A percentile compares a stretch with the other conserved stretches of the same genome.
phyloP scores from a whole-genome alignment of 495 filamentous ascomycete species.

The Sphaerosporella brunnea region DNA sequence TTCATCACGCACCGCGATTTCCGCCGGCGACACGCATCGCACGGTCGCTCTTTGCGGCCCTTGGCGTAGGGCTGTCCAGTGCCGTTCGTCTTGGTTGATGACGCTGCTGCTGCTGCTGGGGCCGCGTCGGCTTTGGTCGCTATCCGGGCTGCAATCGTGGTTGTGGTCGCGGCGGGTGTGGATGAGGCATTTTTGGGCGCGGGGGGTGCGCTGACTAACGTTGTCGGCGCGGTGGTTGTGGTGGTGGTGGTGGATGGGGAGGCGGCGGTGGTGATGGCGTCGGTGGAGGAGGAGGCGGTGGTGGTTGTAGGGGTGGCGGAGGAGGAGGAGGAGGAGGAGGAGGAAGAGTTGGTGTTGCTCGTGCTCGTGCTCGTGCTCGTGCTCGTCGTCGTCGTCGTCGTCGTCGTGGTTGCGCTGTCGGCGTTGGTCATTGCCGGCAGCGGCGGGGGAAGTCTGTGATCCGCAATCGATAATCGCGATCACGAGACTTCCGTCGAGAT shows the following conservation, averaged over 20 bases:
- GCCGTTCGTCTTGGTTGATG: too few relatives aligned
- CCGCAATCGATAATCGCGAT: neutral
- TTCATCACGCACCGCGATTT: constrained; percentile 85
- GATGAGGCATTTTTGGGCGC: neutral
- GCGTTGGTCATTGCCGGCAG: neutral
- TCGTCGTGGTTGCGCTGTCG: neutral
- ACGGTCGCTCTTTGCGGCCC: constrained; percentile 35
- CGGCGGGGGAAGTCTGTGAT: constrained; percentile 3
- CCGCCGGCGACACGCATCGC: constrained; percentile 67
- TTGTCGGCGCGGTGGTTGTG: neutral
- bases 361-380: neutral
- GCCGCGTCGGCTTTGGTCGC: neutral
- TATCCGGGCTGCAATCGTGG: neutral
- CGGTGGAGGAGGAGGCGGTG: neutral
- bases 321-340: neutral
- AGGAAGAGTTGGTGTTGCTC: neutral
- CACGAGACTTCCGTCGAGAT: neutral
- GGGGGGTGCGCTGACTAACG: neutral
- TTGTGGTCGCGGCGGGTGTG: constrained; percentile 2
- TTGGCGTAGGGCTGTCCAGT: constrained; percentile 4
- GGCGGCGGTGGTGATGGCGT: neutral
- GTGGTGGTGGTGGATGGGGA: neutral
- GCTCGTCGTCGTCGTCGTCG: neutral
- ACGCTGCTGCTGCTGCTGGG: neutral
- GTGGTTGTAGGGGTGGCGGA: neutral